These are phyloP conservation scores for Rhizopogon sp. DNA, from an alignment of 768 basidiomycete species.

Conservation along the genomic window DNA sequence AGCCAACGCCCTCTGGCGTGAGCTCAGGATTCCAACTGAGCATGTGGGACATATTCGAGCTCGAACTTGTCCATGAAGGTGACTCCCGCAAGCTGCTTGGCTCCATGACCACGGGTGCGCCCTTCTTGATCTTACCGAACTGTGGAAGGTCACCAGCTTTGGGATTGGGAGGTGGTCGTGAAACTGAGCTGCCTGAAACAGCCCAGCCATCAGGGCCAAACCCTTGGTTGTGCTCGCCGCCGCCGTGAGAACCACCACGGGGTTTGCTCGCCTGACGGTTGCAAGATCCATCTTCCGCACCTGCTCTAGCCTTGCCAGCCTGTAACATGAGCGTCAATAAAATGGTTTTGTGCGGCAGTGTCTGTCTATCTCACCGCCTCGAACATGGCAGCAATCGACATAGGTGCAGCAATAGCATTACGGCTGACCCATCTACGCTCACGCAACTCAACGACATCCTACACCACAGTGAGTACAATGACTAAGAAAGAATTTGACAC, in stretches of 20 bases:
- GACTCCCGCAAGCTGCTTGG: conserved; percentile 79
- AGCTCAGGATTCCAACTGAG: conserved; percentile 62
- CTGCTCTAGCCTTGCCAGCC: conserved; percentile 80
- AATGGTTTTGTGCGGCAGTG: not conserved
- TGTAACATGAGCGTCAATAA: conserved; percentile 23
- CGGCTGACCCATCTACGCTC: conserved; percentile 77
- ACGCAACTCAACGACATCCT: conserved; percentile 92
- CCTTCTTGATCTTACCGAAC: conserved; percentile 83
- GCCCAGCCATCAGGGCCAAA: conserved; percentile 84
- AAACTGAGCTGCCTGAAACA: conserved; percentile 46
- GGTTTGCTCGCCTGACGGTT: conserved; percentile 74
- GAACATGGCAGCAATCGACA: conserved; percentile 86
- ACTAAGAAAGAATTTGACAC: conserved; percentile 16
- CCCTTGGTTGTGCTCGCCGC: conserved; percentile 62
- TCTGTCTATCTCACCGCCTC: conserved; percentile 53
- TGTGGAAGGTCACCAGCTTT: conserved; percentile 84
- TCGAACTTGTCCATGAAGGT: conserved; percentile 72
- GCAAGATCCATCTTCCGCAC: conserved; percentile 52
- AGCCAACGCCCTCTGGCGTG: conserved; percentile 48
- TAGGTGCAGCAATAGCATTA: conserved; percentile 68
- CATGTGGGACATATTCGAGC: conserved; percentile 85
- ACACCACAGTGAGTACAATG: not conserved
- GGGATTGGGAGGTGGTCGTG: conserved; percentile 45
- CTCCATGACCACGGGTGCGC: conserved; percentile 70
- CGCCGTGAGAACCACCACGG: conserved; percentile 85